These are phyloP conservation scores for Westerdykella ornata DNA, from an alignment of 2,329 filamentous ascomycete species.

Conservation along the genomic window DNA sequence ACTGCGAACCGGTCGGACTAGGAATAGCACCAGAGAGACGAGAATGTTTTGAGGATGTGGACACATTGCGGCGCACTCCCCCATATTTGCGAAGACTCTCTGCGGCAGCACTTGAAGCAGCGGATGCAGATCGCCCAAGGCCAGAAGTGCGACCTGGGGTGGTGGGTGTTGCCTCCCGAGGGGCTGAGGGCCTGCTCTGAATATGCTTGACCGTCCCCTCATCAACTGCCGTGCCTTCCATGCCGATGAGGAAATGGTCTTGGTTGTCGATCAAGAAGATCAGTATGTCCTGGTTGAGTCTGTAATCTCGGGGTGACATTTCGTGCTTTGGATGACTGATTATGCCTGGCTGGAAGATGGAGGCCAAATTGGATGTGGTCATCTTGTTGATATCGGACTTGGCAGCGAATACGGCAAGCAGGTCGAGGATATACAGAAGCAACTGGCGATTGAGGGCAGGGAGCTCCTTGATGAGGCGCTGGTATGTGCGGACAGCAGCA, in stretches of 20 bases:
- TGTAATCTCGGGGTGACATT: conserved; percentile 92
- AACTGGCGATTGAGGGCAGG: conserved; percentile 90
- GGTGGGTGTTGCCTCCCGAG: conserved; percentile 43
- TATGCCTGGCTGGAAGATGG: conserved; percentile 96
- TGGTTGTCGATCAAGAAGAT: conserved; percentile 99
- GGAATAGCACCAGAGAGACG: conserved; percentile 64
- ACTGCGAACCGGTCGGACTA: conserved; percentile 49
- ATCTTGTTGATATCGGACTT: conserved; percentile 97
- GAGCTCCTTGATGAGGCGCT: conserved; percentile 83
- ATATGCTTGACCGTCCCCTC: conserved; percentile 63
- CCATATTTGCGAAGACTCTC: conserved; percentile 79
- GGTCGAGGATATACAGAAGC: conserved; percentile 88
- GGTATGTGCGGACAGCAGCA: conserved; percentile 74
- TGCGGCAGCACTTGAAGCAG: conserved; percentile 63
- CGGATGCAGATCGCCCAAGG: conserved; percentile 68
- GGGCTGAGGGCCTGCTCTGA: conserved; percentile 59
- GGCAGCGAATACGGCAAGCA: conserved; percentile 92
- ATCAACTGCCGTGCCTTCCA: conserved; percentile 98
- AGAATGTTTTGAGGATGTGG: conserved; percentile 83
- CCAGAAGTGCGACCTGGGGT: conserved; percentile 47
- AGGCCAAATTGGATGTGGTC: conserved; percentile 88
- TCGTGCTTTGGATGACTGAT: conserved; percentile 89
- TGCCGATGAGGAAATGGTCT: conserved; percentile 95
- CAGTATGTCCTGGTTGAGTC: conserved; percentile 89
- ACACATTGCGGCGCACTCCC: conserved; percentile 77